Evolutionary conservation across 176 grass and related monocot species (phyloP).

Genomic region (Aegilops tauschii): DNA sequence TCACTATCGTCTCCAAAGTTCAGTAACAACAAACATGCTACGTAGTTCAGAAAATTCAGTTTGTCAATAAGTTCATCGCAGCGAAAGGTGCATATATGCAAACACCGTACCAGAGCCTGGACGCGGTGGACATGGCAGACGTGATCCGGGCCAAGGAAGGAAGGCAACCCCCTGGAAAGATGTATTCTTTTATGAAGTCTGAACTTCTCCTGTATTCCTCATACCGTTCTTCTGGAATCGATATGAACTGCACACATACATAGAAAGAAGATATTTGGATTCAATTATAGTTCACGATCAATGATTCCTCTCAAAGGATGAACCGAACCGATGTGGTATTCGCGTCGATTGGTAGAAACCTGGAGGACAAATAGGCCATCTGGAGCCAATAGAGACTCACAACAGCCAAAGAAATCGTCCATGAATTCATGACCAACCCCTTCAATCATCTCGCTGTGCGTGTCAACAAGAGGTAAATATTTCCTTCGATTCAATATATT

Average conservation of each 20-base stretch:
- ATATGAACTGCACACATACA: constrained; percentile 44
- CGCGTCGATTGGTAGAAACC: not conserved
- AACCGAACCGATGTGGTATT: not conserved
- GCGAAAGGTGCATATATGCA: not conserved
- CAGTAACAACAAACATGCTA: not conserved
- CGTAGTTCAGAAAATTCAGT: not conserved
- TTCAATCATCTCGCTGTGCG: constrained; percentile 69
- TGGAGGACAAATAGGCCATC: constrained; percentile 65
- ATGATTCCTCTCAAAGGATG: not conserved
- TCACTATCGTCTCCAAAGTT: not conserved
- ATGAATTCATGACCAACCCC: constrained; percentile 74
- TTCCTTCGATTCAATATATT: not conserved
- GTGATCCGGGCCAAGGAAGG: constrained; percentile 58
- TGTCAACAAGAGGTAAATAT: not conserved
- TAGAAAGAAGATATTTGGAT: not conserved
- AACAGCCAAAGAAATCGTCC: constrained; percentile 66
- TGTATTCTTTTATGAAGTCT: constrained; percentile 73
- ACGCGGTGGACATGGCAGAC: constrained; percentile 46
- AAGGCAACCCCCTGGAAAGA: constrained; percentile 67
- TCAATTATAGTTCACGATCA: not conserved
- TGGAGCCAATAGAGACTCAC: constrained; percentile 51
- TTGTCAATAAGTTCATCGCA: not conserved
- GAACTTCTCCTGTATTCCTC: constrained; percentile 68
- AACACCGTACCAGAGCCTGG: constrained; percentile 50
- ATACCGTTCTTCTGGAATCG: constrained; percentile 64